Conservation (phyloP, 2,329 filamentous ascomycete species). For the Graphium sp. region DNA sequence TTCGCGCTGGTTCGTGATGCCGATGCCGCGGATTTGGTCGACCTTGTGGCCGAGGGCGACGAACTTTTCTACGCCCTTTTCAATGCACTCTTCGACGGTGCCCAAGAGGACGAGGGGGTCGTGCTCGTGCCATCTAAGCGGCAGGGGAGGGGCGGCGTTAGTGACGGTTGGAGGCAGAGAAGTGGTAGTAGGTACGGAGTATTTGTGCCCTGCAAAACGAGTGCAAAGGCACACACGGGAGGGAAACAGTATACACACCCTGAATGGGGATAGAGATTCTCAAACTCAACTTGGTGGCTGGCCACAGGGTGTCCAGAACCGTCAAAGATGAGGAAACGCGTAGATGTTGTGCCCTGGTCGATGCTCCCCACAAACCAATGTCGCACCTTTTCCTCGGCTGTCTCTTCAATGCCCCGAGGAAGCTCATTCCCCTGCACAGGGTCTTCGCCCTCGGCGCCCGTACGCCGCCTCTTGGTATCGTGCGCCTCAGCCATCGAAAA, state of each 20-base stretch:
- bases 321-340: constrained; percentile 83
- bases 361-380: constrained; percentile 70
- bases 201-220: constrained; percentile 5
- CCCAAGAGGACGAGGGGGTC: constrained; percentile 61
- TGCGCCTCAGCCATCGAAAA: constrained; percentile 1
- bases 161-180: background rate
- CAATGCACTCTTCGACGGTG: constrained; percentile 66
- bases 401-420: constrained; percentile 14
- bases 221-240: constrained; percentile 1
- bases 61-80: constrained; percentile 58
- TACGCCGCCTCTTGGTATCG: constrained; percentile 1
- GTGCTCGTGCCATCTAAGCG: constrained; percentile 91
- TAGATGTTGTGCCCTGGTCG: constrained; percentile 81
- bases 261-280: constrained; percentile 68
- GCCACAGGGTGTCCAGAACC: constrained; percentile 60
- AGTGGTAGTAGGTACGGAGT: constrained; percentile 2
- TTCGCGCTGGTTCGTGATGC: constrained; percentile 83
- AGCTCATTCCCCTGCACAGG: constrained; percentile 6
- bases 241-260: constrained; percentile 40
- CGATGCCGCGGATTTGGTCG: constrained; percentile 57
- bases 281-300: constrained; percentile 74
- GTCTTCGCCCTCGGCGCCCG: background rate
- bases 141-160: too few species aligned
- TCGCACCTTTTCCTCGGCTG: constrained; percentile 13
- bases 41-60: constrained; percentile 48